phyloP scores from a whole-genome alignment of 108 stramenopile species.

The Craspedostauros australis region DNA sequence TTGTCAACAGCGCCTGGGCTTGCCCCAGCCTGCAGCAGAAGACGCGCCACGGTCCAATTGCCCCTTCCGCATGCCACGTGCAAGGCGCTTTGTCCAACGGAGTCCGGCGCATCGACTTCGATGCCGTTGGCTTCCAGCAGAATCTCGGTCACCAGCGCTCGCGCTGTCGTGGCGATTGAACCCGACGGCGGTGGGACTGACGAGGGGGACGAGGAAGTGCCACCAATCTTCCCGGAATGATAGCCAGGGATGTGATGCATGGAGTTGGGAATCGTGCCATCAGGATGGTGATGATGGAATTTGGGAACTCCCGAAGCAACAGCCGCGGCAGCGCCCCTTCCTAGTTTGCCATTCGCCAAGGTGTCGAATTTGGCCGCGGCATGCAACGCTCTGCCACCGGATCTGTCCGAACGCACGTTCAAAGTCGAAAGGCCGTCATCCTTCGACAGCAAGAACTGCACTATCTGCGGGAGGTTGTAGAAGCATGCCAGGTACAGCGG shows the following conservation, averaged over 20 bases:
- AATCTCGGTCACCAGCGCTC: constrained; percentile 40
- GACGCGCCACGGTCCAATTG: constrained; percentile 74
- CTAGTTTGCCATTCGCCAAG: constrained; percentile 5
- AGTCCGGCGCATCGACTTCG: constrained; percentile 74
- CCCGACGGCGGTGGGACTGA: background rate
- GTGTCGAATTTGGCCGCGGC: constrained; percentile 83
- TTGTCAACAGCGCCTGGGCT: constrained; percentile 51
- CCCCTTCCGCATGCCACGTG: constrained; percentile 73
- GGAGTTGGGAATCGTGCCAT: constrained; percentile 26
- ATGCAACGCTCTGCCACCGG: constrained; percentile 73
- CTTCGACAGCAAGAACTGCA: constrained; percentile 49
- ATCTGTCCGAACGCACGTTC: constrained; percentile 63
- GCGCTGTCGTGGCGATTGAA: background rate
- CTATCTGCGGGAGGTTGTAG: constrained; percentile 60
- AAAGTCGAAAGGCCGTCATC: constrained; percentile 52
- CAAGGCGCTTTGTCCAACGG: constrained; percentile 72
- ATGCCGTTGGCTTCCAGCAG: constrained; percentile 57
- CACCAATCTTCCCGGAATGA: constrained; percentile 23
- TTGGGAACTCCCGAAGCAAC: constrained; percentile 17
- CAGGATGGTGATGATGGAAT: constrained; percentile 24
- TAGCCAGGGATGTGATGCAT: constrained; percentile 33
- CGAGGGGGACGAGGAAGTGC: background rate
- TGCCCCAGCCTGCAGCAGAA: constrained; percentile 64
- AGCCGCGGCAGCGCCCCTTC: constrained; percentile 10
- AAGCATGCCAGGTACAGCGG: constrained; percentile 77